A percentile compares a stretch with the other conserved stretches of the same genome.
phyloP scores from a whole-genome alignment of 2,329 filamentous ascomycete species.

The Aspergillus sp. region DNA sequence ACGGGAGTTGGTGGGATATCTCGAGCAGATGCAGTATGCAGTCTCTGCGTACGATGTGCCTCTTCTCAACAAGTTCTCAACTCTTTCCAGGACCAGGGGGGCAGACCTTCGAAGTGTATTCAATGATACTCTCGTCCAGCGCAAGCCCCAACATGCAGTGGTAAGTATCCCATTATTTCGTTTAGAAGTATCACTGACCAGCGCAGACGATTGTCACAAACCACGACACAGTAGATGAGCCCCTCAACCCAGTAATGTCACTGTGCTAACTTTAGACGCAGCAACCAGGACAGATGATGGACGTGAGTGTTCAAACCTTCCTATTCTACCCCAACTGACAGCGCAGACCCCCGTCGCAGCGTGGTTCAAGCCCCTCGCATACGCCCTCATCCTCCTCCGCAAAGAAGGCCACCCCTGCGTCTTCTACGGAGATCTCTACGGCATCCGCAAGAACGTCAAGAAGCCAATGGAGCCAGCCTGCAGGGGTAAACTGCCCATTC shows the following conservation, averaged over 20 bases:
- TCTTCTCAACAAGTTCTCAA: no score
- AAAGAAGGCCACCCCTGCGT: constrained; percentile 6
- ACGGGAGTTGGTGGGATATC: constrained; percentile 57
- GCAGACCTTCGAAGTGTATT: no score
- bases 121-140: no score
- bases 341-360: no score
- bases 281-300: constrained; percentile 18
- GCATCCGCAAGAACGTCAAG: neutral
- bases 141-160: no score
- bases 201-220: no score
- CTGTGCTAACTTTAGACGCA: neutral
- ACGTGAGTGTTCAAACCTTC: constrained; percentile 1
- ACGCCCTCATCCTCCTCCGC: constrained; percentile 10
- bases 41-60: no score
- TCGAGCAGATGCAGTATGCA: constrained; percentile 24
- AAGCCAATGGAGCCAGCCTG: neutral
- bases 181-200: no score
- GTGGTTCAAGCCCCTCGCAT: neutral
- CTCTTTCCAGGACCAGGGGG: no score
- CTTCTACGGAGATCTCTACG: constrained; percentile 12
- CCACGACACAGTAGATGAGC: constrained; percentile 36
- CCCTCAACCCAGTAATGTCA: neutral
- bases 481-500: no score
- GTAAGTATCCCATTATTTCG: no score
- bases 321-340: neutral